Evolutionary conservation across 495 filamentous ascomycete genomes (phyloP).

Genomic region (Parmelia sp.): DNA sequence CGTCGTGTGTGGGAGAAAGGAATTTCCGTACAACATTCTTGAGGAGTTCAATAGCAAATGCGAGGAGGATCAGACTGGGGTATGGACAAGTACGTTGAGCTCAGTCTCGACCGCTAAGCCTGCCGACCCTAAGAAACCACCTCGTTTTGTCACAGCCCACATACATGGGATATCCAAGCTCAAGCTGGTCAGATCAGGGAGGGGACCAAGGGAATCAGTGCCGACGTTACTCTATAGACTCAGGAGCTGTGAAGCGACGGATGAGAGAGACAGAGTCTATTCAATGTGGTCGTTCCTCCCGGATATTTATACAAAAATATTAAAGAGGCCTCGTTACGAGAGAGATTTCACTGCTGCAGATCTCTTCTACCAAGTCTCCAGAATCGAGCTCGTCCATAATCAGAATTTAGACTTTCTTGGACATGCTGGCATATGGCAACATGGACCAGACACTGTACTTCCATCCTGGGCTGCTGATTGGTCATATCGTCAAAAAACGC

Average conservation of each 20-base stretch:
- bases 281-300: background rate
- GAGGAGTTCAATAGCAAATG: slow-evolving; percentile 1
- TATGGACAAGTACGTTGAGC: background rate
- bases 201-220: background rate
- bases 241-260: slow-evolving; percentile 12
- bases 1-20: slow-evolving; percentile 13
- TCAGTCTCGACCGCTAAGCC: background rate
- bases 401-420: background rate
- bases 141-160: slow-evolving; percentile 5
- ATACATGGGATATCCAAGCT: background rate
- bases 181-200: background rate
- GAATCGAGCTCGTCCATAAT: background rate
- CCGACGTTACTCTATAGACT: background rate
- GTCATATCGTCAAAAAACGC: background rate
- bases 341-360: background rate
- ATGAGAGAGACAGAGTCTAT: background rate
- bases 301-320: background rate
- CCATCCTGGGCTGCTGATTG: slow-evolving; percentile 6
- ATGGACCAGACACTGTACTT: background rate
- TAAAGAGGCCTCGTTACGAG: background rate
- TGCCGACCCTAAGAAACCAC: background rate
- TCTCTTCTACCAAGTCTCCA: background rate
- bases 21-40: slow-evolving; percentile 4
- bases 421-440: background rate
- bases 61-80: background rate